phyloP scores from a whole-genome alignment of 441 rosid species.

The Gossypium schwendimanii region DNA sequence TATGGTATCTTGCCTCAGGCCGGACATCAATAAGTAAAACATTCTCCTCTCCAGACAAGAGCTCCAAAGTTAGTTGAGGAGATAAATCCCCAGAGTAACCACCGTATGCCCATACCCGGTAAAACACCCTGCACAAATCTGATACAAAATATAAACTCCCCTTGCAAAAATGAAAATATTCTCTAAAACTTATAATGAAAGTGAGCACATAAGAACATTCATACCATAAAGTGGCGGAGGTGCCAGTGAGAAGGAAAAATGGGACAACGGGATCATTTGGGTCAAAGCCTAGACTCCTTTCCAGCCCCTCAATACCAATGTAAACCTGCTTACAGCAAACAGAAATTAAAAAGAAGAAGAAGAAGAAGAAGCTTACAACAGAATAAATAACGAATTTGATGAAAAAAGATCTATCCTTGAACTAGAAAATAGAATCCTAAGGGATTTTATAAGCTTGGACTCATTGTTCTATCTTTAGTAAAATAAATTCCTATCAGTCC shows the following conservation, averaged over 20 bases:
- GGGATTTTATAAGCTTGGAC: background rate
- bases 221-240: conserved; percentile 79
- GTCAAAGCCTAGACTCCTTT: conserved; percentile 69
- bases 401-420: conserved; percentile 16
- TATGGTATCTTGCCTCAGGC: conserved; percentile 80
- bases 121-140: conserved; percentile 87
- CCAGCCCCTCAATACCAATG: conserved; percentile 54
- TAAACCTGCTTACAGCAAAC: conserved; percentile 44
- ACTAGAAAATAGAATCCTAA: conserved; percentile 3
- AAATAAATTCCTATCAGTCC: background rate
- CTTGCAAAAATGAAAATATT: conserved; percentile 18
- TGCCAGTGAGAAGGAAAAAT: conserved; percentile 57
- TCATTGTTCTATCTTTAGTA: background rate
- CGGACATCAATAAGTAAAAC: conserved; percentile 80
- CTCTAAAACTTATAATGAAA: conserved; percentile 9
- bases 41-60: conserved; percentile 61
- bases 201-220: conserved; percentile 31
- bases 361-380: background rate
- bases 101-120: conserved; percentile 65
- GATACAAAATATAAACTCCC: conserved; percentile 51
- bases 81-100: conserved; percentile 95
- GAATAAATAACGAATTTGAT: background rate
- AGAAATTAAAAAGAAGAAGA: background rate
- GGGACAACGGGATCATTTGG: conserved; percentile 84
- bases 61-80: conserved; percentile 64